phyloP scores from a whole-genome alignment of 1,284 basidiomycete genomes.

The Rhodotorula sp. region DNA sequence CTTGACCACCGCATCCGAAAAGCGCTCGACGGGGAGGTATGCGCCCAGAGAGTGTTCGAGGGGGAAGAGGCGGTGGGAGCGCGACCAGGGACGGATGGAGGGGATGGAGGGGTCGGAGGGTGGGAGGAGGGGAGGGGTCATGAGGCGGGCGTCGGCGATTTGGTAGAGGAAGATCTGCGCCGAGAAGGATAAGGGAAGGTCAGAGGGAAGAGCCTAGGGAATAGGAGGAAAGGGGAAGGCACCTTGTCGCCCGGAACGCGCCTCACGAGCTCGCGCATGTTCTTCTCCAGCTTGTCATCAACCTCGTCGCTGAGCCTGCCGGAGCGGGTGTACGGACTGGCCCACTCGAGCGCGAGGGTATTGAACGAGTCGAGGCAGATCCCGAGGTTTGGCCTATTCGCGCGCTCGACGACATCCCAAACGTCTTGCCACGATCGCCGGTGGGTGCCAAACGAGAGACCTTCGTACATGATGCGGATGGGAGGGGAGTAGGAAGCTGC shows the following conservation, averaged over 20 bases:
- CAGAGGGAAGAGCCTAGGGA: not conserved
- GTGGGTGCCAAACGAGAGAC: slow-evolving; percentile 39
- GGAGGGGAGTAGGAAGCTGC: slow-evolving; percentile 37
- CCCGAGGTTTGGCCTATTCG: slow-evolving; percentile 47
- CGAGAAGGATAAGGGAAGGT: not conserved
- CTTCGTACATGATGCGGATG: slow-evolving; percentile 41
- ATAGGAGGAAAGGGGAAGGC: not conserved
- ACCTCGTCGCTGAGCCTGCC: slow-evolving; percentile 43
- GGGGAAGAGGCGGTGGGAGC: slow-evolving; percentile 48
- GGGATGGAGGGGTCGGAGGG: slow-evolving; percentile 46
- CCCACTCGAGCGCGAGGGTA: slow-evolving; percentile 48
- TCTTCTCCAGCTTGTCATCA: slow-evolving; percentile 34
- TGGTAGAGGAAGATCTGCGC: slow-evolving; percentile 49
- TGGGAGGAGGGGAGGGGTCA: slow-evolving; percentile 43
- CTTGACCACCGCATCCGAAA: slow-evolving; percentile 45
- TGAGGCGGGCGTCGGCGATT: slow-evolving; percentile 47
- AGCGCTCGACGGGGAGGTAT: slow-evolving; percentile 48
- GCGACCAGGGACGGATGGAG: slow-evolving; percentile 48
- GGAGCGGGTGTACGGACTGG: slow-evolving; percentile 38
- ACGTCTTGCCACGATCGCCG: slow-evolving; percentile 47
- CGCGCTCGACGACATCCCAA: slow-evolving; percentile 45
- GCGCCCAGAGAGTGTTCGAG: slow-evolving; percentile 47
- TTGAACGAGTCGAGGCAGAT: slow-evolving; percentile 52
- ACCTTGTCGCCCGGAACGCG: slow-evolving; percentile 35
- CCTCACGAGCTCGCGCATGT: slow-evolving; percentile 39